These are phyloP conservation scores for Mycotypha africana DNA, from an alignment of 371 early-diverging fungal genomes.

Conservation along the genomic window DNA sequence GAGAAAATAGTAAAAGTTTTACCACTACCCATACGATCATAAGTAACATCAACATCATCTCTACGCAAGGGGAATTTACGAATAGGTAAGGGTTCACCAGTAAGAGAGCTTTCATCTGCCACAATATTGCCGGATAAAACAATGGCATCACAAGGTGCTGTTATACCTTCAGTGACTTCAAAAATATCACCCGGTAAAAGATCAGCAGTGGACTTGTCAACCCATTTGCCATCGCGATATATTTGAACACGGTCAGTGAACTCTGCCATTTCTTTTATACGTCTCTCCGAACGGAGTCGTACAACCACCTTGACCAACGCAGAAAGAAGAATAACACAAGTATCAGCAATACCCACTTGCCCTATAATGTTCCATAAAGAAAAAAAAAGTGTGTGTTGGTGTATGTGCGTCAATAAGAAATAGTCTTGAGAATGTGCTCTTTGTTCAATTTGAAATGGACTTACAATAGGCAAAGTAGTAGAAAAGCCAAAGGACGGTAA, in stretches of 20 bases:
- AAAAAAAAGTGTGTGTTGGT: neutral
- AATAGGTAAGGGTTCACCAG: slow-evolving; percentile 59
- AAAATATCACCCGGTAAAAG: slow-evolving; percentile 76
- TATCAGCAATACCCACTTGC: slow-evolving; percentile 71
- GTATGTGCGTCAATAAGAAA: no score
- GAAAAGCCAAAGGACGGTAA: slow-evolving; percentile 68
- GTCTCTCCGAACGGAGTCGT: slow-evolving; percentile 56
- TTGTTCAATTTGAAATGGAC: neutral
- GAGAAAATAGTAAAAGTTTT: slow-evolving; percentile 54
- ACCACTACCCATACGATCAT: slow-evolving; percentile 33
- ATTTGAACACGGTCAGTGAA: slow-evolving; percentile 46
- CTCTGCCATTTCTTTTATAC: slow-evolving; percentile 66
- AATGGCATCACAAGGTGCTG: slow-evolving; percentile 62
- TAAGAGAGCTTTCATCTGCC: slow-evolving; percentile 69
- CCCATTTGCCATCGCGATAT: slow-evolving; percentile 49
- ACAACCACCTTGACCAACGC: slow-evolving; percentile 67
- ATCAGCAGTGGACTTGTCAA: slow-evolving; percentile 39
- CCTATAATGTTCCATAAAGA: slow-evolving; percentile 21
- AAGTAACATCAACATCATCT: slow-evolving; percentile 19
- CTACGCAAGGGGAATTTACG: slow-evolving; percentile 50
- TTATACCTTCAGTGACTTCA: slow-evolving; percentile 47
- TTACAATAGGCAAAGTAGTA: slow-evolving; percentile 65
- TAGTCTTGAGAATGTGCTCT: no score
- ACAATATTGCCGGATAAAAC: slow-evolving; percentile 65
- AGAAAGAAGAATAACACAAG: slow-evolving; percentile 63